Percentiles rank a stretch among this genome's conserved stretches.
phyloP scores from a whole-genome alignment of 306 rosid genomes.

The Senna siamea region DNA sequence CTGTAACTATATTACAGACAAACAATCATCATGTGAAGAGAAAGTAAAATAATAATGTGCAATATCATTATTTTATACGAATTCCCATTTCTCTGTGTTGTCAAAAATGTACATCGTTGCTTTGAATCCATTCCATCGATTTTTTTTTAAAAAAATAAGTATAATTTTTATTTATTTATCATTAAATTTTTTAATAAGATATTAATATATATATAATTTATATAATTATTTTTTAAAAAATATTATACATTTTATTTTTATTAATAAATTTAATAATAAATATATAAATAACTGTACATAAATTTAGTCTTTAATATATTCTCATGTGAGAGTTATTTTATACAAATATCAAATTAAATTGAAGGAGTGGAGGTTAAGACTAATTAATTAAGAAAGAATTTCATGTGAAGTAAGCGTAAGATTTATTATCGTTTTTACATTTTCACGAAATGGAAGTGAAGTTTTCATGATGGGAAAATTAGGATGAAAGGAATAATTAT shows the following conservation, averaged over 20 bases:
- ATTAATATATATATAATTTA: too few species aligned
- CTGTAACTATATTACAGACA: background rate
- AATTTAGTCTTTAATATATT: too few species aligned
- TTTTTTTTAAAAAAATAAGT: too few species aligned
- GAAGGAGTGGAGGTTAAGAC: background rate
- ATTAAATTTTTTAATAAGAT: too few species aligned
- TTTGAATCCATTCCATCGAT: slow-evolving; percentile 42
- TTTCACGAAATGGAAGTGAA: background rate
- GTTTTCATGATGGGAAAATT: slow-evolving; percentile 16
- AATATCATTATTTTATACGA: background rate
- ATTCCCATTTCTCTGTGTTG: background rate
- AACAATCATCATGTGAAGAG: slow-evolving; percentile 28
- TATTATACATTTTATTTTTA: too few species aligned
- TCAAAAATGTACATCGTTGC: slow-evolving; percentile 23
- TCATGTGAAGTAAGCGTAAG: slow-evolving; percentile 1
- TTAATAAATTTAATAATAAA: too few species aligned
- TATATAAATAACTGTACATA: too few species aligned
- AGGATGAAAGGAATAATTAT: background rate
- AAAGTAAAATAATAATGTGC: slow-evolving; percentile 21
- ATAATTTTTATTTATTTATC: too few species aligned
- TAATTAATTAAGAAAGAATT: background rate
- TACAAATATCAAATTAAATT: background rate
- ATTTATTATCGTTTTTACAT: background rate
- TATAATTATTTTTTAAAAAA: too few species aligned
- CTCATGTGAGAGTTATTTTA: too few species aligned